Evolutionary conservation across 2,329 filamentous ascomycete genomes (phyloP), one percentile per base, ranked within the genome.

Genomic region (Cladosporium austrohemisphaericum): DNA sequence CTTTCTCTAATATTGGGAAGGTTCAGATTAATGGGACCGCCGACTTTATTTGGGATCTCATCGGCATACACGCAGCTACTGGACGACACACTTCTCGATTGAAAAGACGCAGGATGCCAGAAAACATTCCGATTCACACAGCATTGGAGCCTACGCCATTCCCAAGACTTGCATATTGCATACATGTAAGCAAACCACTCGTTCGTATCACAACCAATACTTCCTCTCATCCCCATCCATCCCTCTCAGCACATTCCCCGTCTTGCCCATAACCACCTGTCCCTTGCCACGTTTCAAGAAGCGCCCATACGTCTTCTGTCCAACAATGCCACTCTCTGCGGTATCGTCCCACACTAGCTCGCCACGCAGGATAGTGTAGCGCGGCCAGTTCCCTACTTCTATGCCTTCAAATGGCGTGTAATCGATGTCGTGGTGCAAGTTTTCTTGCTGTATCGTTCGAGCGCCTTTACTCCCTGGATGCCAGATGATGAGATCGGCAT

Each of bases 391-490:
- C 22, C 69, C 71, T 32, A 84, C 58, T n/a, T 59, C 66, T 41
- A 69, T 71, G 0, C 80, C 79, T 60, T 84, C 80, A 56, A 77
- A 84, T 0, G 80, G 80, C 7, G 80, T 82, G 57, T 84, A 82
- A 57, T 84, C 80, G 2, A 81, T 75, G 52, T 78, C 72, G 59
- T 84, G 80, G 62, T 84, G 80, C 54, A 84, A 61, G 65, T 76
- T 75, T 4, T 52, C 54, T 40, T 74, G 70, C 22, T 57, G 62
- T n/a, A 71, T 59, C 1, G 53, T 55, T 26, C 64, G 64, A 1
- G 54, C 52, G 11, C 57, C 59, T 22, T 53, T 57, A 13, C 52
- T 50, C 0, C 49, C 57, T 11, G 65, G 65, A 58, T 72, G 68
- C 71, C 71, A 70, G 31, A 74, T 69, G 11, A 70, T 65, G 9